Base-by-base conservation (phyloP, 768 basidiomycete species). In the Trametes cingulata region DNA sequence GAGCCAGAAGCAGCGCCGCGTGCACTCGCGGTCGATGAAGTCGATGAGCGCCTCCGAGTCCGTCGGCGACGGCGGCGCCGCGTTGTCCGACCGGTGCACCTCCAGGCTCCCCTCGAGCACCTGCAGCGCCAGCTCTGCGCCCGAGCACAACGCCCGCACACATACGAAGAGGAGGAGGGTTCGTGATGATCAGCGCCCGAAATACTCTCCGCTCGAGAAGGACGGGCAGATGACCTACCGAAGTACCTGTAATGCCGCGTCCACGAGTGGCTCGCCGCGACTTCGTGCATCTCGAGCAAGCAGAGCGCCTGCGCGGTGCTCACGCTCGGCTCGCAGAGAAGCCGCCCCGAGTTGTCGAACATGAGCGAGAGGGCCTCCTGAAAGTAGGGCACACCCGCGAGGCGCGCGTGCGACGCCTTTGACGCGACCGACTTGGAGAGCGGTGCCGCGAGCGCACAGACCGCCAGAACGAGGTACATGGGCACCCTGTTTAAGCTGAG, bases 1-100 rank as follows among this genome's bases (percentile, higher is more conserved):
- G 55, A 90, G 77, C 90, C 91, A 93, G 73, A 92, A 91, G 58
- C 88, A 84, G 56, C 91, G 84, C 46, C 91, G 86, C n/a, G 85
- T 78, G 61, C 87, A 88, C 75, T 93, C 90, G 60, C 85, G 86
- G 67, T 90, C 86, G 64, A 89, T 83, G 47, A 60, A 65, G 25
- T 81, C 81, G 54, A 77, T 77, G 62, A 85, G 80, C 22, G 85
- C 84, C 64, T 83, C 83, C 52, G 65, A 42, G 46, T 64, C 74
- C 47, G 85, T 82, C 39, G 87, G 82, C 61, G 83, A 76, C 55
- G 80, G 79, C 36, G 84, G 82, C 20, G 52, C 57, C 22, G 52
- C 15, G 65, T 82, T 79, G 60, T 90, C 86, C 39, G 84, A 82
- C 63, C 78, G 78, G 67, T 85, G 83, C 35, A 90, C 82, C 61